Percentiles rank a stretch among this genome's conserved stretches.
Conservation (phyloP, 1,139 yeast genomes). For the Nakaseomyces delphensis region DNA sequence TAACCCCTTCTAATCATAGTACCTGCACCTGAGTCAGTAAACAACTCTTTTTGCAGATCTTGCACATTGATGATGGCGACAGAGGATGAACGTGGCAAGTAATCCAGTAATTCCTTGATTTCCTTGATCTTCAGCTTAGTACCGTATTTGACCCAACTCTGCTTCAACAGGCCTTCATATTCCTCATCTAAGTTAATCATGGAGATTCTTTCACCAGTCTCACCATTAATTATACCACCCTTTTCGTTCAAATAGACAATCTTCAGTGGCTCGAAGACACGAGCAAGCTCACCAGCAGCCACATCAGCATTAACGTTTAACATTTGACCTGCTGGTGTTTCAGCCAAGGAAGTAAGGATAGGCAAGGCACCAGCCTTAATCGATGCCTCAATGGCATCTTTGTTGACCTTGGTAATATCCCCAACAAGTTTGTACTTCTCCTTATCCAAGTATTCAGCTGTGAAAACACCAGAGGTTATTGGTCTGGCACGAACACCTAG, state of each 20-base stretch:
- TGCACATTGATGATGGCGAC: constrained; percentile 94
- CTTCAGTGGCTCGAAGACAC: constrained; percentile 93
- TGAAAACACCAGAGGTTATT: constrained; percentile 94
- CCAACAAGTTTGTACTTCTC: constrained; percentile 92
- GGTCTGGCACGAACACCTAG: constrained; percentile 98
- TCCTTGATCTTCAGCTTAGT: constrained; percentile 94
- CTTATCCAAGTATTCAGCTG: constrained; percentile 85
- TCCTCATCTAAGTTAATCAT: constrained; percentile 93
- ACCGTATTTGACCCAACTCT: constrained; percentile 98
- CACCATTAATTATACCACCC: constrained; percentile 94
- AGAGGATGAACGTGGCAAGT: constrained; percentile 91
- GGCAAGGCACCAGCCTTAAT: constrained; percentile 96
- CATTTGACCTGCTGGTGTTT: constrained; percentile 92
- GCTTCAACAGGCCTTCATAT: constrained; percentile 79
- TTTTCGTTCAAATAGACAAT: constrained; percentile 94
- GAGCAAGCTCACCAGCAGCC: constrained; percentile 96
- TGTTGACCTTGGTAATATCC: constrained; percentile 74
- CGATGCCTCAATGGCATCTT: constrained; percentile 87
- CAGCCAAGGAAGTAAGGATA: constrained; percentile 90
- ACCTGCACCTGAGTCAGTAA: constrained; percentile 99
- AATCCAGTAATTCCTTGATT: constrained; percentile 86
- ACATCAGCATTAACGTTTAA: constrained; percentile 97
- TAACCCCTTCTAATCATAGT: constrained; percentile 96
- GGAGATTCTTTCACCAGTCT: constrained; percentile 81
- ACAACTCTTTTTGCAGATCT: constrained; percentile 91